These are phyloP conservation scores for Aureobasidium sp. DNA, from an alignment of 2,329 filamentous ascomycete species.

Conservation along the genomic window DNA sequence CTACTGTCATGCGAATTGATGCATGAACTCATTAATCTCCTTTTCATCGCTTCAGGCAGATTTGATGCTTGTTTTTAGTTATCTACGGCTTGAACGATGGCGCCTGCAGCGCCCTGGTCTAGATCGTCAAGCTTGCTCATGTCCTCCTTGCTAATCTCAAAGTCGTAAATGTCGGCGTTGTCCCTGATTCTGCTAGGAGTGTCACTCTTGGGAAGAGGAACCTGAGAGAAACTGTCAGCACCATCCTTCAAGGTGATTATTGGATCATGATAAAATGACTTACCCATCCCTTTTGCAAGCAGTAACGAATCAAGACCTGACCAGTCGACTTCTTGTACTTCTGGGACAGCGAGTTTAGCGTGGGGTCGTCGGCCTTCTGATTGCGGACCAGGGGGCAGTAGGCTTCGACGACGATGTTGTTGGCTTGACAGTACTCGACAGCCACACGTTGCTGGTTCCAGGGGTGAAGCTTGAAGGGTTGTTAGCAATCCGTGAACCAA, in stretches of 20 bases:
- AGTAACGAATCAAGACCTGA: slow-evolving; percentile 75
- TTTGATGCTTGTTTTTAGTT: slow-evolving; percentile 18
- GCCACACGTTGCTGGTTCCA: slow-evolving; percentile 61
- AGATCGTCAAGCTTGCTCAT: slow-evolving; percentile 48
- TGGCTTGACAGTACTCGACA: slow-evolving; percentile 50
- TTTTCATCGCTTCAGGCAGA: background rate
- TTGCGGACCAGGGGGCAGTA: slow-evolving; percentile 65
- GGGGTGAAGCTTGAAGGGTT: slow-evolving; percentile 53
- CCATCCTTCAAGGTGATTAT: too few species aligned
- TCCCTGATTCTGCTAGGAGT: slow-evolving; percentile 58
- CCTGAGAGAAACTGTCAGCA: background rate
- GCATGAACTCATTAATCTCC: background rate
- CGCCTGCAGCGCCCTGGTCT: slow-evolving; percentile 33
- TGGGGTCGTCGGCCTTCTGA: slow-evolving; percentile 62
- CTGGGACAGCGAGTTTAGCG: slow-evolving; percentile 56
- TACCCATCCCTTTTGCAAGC: slow-evolving; percentile 65
- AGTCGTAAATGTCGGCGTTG: slow-evolving; percentile 58
- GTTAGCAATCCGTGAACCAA: slow-evolving; percentile 13
- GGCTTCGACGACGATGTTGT: slow-evolving; percentile 55
- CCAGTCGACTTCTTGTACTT: slow-evolving; percentile 68
- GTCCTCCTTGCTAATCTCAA: slow-evolving; percentile 50
- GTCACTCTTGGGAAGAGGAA: slow-evolving; percentile 66
- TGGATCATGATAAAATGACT: slow-evolving; percentile 25
- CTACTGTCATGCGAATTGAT: background rate
- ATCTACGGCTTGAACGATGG: slow-evolving; percentile 28